A percentile compares a stretch with the other conserved stretches of the same genome.
These are phyloP conservation scores for Paecilomyces niveus DNA, from an alignment of 2,329 filamentous ascomycete genomes.

Conservation along the genomic window DNA sequence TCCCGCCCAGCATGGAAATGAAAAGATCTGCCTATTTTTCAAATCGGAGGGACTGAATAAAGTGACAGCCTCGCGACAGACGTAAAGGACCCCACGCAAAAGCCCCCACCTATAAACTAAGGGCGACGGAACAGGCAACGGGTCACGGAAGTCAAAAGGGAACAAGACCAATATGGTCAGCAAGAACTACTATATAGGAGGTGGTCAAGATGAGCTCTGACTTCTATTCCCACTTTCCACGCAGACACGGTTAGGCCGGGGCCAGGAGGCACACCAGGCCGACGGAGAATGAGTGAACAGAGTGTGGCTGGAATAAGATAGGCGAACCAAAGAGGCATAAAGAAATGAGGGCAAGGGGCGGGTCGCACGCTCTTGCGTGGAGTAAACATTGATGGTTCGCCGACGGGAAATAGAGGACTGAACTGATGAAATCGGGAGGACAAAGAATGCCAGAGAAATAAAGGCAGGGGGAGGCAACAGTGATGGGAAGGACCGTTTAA, in stretches of 20 bases:
- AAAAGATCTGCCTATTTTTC: constrained; percentile 5
- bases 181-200: constrained; percentile 18
- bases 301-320: not conserved
- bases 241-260: constrained; percentile 15
- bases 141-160: constrained; percentile 8
- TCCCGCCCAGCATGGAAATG: constrained; percentile 31
- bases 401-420: constrained; percentile 1
- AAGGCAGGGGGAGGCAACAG: not conserved
- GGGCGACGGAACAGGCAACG: constrained; percentile 5
- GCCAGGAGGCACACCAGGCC: constrained; percentile 10
- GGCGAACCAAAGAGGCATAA: constrained; percentile 6
- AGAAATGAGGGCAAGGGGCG: constrained; percentile 6
- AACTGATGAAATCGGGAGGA: constrained; percentile 6
- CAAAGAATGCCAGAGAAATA: constrained; percentile 4
- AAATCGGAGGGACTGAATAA: not conserved
- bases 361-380: constrained; percentile 11
- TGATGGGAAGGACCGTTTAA: not conserved
- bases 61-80: not conserved
- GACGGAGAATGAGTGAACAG: constrained; percentile 9
- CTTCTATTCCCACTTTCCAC: constrained; percentile 16
- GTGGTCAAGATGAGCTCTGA: constrained; percentile 23
- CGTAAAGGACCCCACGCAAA: not conserved
- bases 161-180: constrained; percentile 5
- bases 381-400: constrained; percentile 18
- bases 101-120: constrained; percentile 6